Base-by-base conservation (phyloP, 495 filamentous ascomycete species). In the Xylaria venustula region DNA sequence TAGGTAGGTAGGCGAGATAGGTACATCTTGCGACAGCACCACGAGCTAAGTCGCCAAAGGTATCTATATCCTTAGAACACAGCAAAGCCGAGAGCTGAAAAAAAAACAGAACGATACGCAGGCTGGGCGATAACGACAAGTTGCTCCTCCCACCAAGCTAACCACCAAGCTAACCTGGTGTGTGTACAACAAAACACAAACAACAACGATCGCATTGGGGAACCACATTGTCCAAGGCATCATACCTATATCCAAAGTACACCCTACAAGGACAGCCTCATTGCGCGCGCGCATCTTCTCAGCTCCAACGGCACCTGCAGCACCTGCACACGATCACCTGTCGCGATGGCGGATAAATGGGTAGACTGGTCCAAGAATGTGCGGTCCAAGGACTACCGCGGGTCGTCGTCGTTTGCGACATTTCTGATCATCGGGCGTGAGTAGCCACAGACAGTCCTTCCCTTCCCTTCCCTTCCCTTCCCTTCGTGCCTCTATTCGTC, bases 361-460 rank as follows among this genome's bases (percentile, higher is more conserved):
- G 75, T 81, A 56, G 78, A 81, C 66, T 80, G 76, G 77, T 71
- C 68, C 48, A 81, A 81, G 69, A 80, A 72, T 50, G 76, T 76
- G 36, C 68, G 70, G 66, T 81, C 78, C 30, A 73, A 73, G 63
- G 66, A 79, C 73, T 81, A 81, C 62, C 74, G 75, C 28, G 81
- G 78, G 36, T 76, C 80, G 8, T 62, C 70, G 52, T 83, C 80
- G 17, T 98, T 98, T 67, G 92, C 91, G 74, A 98, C 93, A 47
- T 96, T 96, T 74, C 85, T 98, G 63, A 96, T 98, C 73, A 88
- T 98, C 64, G 93, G 92, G 70, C 93, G 93, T 97, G 80, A 67
- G 88, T 82, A 46, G 49, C 54, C 56, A 48, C 1, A 17, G 4
- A 8, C 25, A 2, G 3, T 12, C 15, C 15, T 17, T 17, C 7